Percentiles rank a stretch among this genome's conserved stretches.
Evolutionary conservation across 1,284 basidiomycete genomes (phyloP).

Genomic region (Puccinia coronata): DNA sequence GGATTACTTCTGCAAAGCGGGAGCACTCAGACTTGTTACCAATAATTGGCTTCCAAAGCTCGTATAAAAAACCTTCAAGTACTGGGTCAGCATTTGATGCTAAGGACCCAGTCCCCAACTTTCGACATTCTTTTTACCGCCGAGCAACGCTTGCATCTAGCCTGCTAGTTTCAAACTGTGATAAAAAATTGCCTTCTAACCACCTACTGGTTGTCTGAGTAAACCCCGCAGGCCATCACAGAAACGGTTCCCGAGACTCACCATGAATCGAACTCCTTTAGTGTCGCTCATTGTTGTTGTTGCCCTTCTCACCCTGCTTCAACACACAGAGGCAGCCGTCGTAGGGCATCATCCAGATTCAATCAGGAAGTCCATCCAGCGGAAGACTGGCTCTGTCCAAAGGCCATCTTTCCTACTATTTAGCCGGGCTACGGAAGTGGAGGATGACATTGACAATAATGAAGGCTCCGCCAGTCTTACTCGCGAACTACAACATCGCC

Average conservation of each 20-base stretch:
- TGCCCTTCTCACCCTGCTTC: neutral
- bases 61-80: too few species aligned
- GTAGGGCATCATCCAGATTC: conserved; percentile 2
- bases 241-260: neutral
- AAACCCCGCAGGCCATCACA: neutral
- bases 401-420: neutral
- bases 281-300: neutral
- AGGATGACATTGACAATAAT: neutral
- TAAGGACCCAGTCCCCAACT: too few species aligned
- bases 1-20: too few species aligned
- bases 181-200: too few species aligned
- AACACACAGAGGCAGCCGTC: conserved; percentile 6
- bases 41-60: too few species aligned
- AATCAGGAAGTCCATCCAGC: neutral
- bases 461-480: too few species aligned
- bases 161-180: too few species aligned
- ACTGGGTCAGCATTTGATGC: too few species aligned
- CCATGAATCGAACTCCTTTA: neutral
- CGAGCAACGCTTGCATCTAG: neutral
- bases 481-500: neutral
- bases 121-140: neutral
- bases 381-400: neutral
- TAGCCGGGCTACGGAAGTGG: neutral
- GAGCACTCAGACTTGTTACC: too few species aligned
- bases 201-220: neutral